phyloP scores from a whole-genome alignment of 164 flowering plant species.

The Nymphaea colorata region DNA sequence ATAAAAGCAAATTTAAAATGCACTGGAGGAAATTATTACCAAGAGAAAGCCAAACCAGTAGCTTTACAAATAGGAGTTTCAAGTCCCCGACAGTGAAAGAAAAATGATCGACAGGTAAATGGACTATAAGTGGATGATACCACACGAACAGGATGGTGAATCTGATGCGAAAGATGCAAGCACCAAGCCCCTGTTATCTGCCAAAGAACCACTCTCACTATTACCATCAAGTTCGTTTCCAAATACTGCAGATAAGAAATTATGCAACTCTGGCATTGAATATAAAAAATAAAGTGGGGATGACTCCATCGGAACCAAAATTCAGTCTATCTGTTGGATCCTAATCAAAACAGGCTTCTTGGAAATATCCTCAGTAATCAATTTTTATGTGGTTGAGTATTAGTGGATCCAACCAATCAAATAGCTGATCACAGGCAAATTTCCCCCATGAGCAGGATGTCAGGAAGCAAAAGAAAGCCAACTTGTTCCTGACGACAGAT shows the following conservation, averaged over 20 bases:
- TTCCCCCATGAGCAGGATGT: too few relatives aligned
- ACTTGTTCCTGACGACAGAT: too few relatives aligned
- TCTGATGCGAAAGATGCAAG: conserved; percentile 19
- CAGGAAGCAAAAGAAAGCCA: too few relatives aligned
- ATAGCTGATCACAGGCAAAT: too few relatives aligned
- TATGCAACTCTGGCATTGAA: not conserved
- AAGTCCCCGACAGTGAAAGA: conserved; percentile 25
- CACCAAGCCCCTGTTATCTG: conserved; percentile 37
- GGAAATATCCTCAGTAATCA: too few relatives aligned
- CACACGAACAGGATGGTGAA: conserved; percentile 13
- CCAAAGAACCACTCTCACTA: conserved; percentile 3
- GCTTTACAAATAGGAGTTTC: conserved; percentile 13
- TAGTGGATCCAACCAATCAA: too few relatives aligned
- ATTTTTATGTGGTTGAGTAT: too few relatives aligned
- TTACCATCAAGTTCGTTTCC: too few relatives aligned
- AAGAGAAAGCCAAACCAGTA: not conserved
- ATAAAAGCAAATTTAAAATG: not conserved
- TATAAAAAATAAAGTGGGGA: not conserved
- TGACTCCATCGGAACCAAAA: not conserved
- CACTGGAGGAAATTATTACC: not conserved
- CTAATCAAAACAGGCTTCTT: too few relatives aligned
- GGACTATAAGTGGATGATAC: conserved; percentile 21
- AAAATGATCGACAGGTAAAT: conserved; percentile 43
- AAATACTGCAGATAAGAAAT: not conserved
- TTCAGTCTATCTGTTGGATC: not conserved